Evolutionary conservation across 2,329 filamentous ascomycete genomes (phyloP), one percentile per base, ranked within the genome.

Genomic region (Talaromyces sp.): DNA sequence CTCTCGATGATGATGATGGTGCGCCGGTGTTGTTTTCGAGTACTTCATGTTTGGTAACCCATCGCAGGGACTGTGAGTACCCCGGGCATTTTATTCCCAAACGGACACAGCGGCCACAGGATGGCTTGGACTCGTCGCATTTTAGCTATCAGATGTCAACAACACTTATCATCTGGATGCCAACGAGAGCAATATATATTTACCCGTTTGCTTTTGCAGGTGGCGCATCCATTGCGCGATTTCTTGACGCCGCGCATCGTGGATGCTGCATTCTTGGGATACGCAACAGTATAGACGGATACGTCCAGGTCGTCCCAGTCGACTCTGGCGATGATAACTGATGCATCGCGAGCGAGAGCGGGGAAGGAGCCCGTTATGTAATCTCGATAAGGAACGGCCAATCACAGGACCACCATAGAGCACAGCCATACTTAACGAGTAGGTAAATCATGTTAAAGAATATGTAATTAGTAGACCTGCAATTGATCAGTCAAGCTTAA

Each of bases 161-260:
- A 46, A 24, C 8, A 19, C 19, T 10, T 46, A 46, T 24, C 43
- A 43, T 43, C 17, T 24, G 26, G 58, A 51, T 50, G 38, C n/a
- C 24, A 21, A 38, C 17, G 17, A 13, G 5, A 13, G 9, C 8
- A 32, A 13, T 26, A 67, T 67, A 59, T 14, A 76, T 2, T 38
- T 38, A 38, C 74, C 59, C 74, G 68, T 69, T 76, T 75, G 67
- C 71, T 75, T 65, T 76, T 76, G 66, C 74, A 76, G 50, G 73
- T 69, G n/a, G 72, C 71, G 65, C 74, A 76, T 8, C 74, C 74
- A 60, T 75, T 75, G n/a, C 74, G 71, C 55, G 73, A 76, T 60
- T 76, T 76, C 66, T 75, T 76, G 43, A 76, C 74, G 61, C 74
- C 68, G 56, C 73, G 70, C 74, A 76, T 76, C 1, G 8, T 24